phyloP scores from a whole-genome alignment of 768 basidiomycete species.

The Rhodotorula taiwanensis region DNA sequence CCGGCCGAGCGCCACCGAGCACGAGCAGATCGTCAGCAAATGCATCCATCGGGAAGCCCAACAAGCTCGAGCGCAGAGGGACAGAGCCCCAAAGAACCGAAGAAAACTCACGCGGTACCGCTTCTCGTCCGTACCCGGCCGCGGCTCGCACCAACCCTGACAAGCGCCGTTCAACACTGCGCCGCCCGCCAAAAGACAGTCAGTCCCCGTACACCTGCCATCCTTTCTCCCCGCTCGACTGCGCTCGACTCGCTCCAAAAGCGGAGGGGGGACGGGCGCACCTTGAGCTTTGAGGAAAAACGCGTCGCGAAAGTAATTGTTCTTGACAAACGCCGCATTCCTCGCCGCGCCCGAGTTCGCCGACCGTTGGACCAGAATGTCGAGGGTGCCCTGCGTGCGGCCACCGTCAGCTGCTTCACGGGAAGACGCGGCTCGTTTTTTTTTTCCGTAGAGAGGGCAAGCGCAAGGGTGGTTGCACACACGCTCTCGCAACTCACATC shows the following conservation, averaged over 20 bases:
- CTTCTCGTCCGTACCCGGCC: constrained; percentile 54
- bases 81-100: background rate
- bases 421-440: too few species aligned
- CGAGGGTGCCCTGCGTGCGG: constrained; percentile 66
- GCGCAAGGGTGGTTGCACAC: too few species aligned
- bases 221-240: too few species aligned
- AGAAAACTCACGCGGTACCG: constrained; percentile 62
- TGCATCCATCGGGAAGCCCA: too few species aligned
- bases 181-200: too few species aligned
- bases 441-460: background rate
- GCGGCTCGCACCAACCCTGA: constrained; percentile 62
- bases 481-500: constrained; percentile 64
- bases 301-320: constrained; percentile 96
- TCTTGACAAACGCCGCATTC: constrained; percentile 71
- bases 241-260: background rate
- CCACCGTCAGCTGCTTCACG: background rate
- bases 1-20: too few species aligned
- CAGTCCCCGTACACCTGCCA: too few species aligned
- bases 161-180: constrained; percentile 90
- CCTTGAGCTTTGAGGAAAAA: constrained; percentile 86
- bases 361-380: constrained; percentile 82
- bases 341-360: constrained; percentile 52
- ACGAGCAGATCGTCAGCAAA: too few species aligned
- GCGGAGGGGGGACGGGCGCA: constrained; percentile 46
- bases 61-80: too few species aligned